Evolutionary conservation across 352 stramenopile genomes (phyloP).

Genomic region (Phytophthora idaei): DNA sequence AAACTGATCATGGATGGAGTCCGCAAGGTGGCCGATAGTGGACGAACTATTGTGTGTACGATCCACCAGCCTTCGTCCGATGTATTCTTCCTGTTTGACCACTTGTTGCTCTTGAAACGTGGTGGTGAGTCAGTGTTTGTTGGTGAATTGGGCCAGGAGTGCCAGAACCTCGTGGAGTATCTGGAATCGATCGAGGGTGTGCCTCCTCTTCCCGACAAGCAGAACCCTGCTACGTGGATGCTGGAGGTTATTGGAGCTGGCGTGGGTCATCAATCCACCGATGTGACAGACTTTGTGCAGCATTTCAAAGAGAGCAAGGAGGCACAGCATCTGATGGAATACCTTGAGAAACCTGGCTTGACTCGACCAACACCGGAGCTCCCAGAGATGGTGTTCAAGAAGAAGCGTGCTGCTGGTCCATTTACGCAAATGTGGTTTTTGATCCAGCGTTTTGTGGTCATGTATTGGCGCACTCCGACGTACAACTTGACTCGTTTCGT

Average conservation of each 20-base stretch:
- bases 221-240: slow-evolving; percentile 66
- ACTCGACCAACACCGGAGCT: slow-evolving; percentile 17
- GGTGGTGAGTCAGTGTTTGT: slow-evolving; percentile 55
- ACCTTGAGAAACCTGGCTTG: slow-evolving; percentile 30
- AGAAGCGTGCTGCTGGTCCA: slow-evolving; percentile 40
- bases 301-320: slow-evolving; percentile 43
- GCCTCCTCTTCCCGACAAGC: slow-evolving; percentile 29
- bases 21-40: slow-evolving; percentile 71
- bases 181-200: slow-evolving; percentile 42
- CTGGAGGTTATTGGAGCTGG: slow-evolving; percentile 45
- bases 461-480: slow-evolving; percentile 74
- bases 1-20: slow-evolving; percentile 81
- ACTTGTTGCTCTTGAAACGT: slow-evolving; percentile 69
- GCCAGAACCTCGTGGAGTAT: slow-evolving; percentile 45
- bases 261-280: slow-evolving; percentile 12
- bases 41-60: slow-evolving; percentile 82
- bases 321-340: slow-evolving; percentile 1
- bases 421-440: slow-evolving; percentile 37
- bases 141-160: slow-evolving; percentile 45
- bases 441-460: slow-evolving; percentile 29
- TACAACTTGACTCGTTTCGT: slow-evolving; percentile 85
- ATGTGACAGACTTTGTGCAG: slow-evolving; percentile 47
- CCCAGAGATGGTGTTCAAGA: slow-evolving; percentile 36
- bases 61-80: slow-evolving; percentile 91
- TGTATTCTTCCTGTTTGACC: slow-evolving; percentile 89